A percentile compares a stretch with the other conserved stretches of the same genome.
Evolutionary conservation across 2,329 filamentous ascomycete species (phyloP).

Genomic region (Alternaria longipes): DNA sequence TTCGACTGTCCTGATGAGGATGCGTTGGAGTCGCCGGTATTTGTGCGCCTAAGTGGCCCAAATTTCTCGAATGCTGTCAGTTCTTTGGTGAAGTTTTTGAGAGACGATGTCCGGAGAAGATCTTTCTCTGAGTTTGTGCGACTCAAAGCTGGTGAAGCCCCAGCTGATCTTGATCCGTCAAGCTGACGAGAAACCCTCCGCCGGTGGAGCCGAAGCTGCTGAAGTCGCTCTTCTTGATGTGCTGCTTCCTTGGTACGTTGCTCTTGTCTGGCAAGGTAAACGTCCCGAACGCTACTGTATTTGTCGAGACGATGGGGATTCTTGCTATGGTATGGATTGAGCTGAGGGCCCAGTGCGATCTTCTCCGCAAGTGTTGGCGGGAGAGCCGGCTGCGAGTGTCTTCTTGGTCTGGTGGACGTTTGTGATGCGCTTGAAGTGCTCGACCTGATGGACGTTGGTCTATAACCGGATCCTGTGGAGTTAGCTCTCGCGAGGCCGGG

Average conservation of each 20-base stretch:
- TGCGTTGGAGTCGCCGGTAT: conserved; percentile 16
- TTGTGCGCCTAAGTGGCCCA: conserved; percentile 14
- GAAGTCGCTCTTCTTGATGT: conserved; percentile 16
- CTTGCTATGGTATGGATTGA: conserved; percentile 16
- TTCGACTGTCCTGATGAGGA: conserved; percentile 17
- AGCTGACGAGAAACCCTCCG: conserved; percentile 23
- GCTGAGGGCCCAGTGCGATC: conserved; percentile 13
- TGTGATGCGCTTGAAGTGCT: conserved; percentile 7
- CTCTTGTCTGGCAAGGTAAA: conserved; percentile 9
- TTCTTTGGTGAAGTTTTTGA: conserved; percentile 7
- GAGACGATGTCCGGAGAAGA: conserved; percentile 7
- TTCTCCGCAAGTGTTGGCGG: conserved; percentile 17
- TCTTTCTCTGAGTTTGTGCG: conserved; percentile 23
- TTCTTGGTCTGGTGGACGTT: neutral
- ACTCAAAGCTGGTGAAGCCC: conserved; percentile 21
- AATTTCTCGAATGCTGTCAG: conserved; percentile 10
- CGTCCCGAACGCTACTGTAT: conserved; percentile 3
- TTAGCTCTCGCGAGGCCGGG: conserved; percentile 11
- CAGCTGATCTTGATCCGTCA: conserved; percentile 33
- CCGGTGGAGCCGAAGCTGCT: conserved; percentile 16
- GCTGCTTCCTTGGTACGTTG: conserved; percentile 12
- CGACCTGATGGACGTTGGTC: conserved; percentile 5
- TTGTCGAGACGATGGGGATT: conserved; percentile 9
- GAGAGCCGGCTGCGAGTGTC: conserved; percentile 8
- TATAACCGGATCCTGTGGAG: conserved; percentile 11